Evolutionary conservation across 2,329 filamentous ascomycete species (phyloP), one percentile per base, ranked within the genome.

Genomic region (Ustilaginoidea virens): DNA sequence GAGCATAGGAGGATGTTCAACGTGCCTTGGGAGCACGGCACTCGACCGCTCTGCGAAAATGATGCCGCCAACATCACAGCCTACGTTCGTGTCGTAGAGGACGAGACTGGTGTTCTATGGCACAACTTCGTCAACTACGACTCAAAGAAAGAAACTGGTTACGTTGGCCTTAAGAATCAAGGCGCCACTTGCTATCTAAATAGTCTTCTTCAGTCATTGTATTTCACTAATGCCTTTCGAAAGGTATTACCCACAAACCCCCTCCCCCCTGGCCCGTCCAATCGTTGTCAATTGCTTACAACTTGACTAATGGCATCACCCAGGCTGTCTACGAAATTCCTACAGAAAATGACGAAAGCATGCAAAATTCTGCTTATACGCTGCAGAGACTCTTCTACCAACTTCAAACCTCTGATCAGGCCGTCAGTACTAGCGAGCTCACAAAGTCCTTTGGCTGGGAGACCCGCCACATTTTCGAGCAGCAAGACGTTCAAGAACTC

Each of bases 361-460:
- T 78, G 44, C 66, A 69, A 34, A 93, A 93, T 57, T 93, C 85
- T 47, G 90, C 90, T 16, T 96, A 92, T 54, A 83, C 86, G 1
- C 61, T 98, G 13, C 90, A 98, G 51, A 69, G 90, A 37, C 65
- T 98, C 11, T 98, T 98, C 55, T 96, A 94, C 47, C 81, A 86
- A 41, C 64, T 98, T 13, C 90, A 98, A 51, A 92, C 85, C 9
- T 87, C 78, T 22, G 74, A 76, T 29, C 60, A 64, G 20, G 82
- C 92, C 1, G 87, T 98, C 2, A 72, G 81, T 22, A 98, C 90
- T 2, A 85, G 79, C 29, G 90, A 98, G 48, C 69, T 98, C 22
- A 98, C 90, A 5, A 81, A 83, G 40, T 96, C 90, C 0, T 98
- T 98, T 51, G 90, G 90, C 15, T 98, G 90, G 90, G 87, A 98